phyloP scores from a whole-genome alignment of 1,284 basidiomycete genomes.

The Fomes fomentarius region DNA sequence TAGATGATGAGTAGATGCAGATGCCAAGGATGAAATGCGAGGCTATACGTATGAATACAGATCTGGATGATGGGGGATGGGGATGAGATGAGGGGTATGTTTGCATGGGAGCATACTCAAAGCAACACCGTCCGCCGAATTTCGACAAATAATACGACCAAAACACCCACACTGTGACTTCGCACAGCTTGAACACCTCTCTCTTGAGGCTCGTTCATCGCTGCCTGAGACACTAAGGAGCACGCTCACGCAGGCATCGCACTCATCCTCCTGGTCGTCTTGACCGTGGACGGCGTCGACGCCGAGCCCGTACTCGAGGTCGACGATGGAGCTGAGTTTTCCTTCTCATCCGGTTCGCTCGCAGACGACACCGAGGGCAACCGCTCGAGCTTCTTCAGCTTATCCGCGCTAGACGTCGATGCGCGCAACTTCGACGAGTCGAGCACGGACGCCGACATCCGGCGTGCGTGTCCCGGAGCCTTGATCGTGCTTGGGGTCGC shows the following conservation, averaged over 20 bases:
- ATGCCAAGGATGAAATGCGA: constrained; percentile 17
- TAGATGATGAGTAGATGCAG: constrained; percentile 17
- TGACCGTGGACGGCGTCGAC: constrained; percentile 5
- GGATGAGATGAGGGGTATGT: constrained; percentile 9
- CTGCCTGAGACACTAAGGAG: not conserved
- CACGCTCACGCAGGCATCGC: constrained; percentile 21
- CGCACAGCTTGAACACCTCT: not conserved
- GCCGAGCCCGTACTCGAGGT: constrained; percentile 14
- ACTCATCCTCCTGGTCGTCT: constrained; percentile 23
- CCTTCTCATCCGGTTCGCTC: constrained; percentile 49
- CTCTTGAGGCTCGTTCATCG: too few relatives aligned
- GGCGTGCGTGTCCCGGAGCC: constrained; percentile 20
- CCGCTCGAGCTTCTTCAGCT: constrained; percentile 27
- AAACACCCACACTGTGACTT: not conserved
- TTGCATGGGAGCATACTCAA: constrained; percentile 9
- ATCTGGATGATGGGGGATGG: constrained; percentile 5
- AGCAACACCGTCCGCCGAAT: constrained; percentile 12
- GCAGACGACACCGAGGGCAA: constrained; percentile 32
- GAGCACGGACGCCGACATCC: constrained; percentile 37
- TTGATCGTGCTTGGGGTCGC: constrained; percentile 25
- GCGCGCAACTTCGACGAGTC: constrained; percentile 26
- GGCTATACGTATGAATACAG: constrained; percentile 20
- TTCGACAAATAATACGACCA: too few relatives aligned
- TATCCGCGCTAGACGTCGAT: constrained; percentile 27
- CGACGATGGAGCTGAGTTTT: constrained; percentile 35